A percentile compares a stretch with the other conserved stretches of the same genome.
phyloP scores from a whole-genome alignment of 495 filamentous ascomycete genomes.

The Hypoxylon subgilvum region DNA sequence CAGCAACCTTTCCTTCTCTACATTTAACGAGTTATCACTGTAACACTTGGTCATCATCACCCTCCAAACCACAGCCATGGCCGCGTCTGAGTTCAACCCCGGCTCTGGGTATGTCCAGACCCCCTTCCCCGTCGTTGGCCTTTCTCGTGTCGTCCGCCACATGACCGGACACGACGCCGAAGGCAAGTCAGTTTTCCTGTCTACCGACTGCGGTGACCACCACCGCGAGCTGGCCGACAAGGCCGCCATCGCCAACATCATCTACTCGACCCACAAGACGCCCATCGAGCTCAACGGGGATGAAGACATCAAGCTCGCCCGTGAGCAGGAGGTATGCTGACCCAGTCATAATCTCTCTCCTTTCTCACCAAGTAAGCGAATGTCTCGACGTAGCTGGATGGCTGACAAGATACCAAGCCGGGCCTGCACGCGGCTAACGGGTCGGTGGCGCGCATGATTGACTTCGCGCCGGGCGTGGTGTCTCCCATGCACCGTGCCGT shows the following conservation, averaged over 20 bases:
- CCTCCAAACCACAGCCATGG: no score
- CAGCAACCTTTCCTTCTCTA: no score
- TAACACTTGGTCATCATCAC: no score
- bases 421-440: slow-evolving; percentile 36
- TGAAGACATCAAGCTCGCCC: slow-evolving; percentile 45
- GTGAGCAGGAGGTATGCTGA: slow-evolving; percentile 25
- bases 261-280: slow-evolving; percentile 60
- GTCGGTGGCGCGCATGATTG: slow-evolving; percentile 62
- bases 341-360: neutral
- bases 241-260: slow-evolving; percentile 39
- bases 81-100: no score
- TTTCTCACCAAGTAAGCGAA: neutral
- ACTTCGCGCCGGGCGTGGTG: slow-evolving; percentile 59
- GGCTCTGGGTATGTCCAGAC: no score
- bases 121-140: slow-evolving; percentile 22
- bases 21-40: no score
- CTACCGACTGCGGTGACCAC: slow-evolving; percentile 15
- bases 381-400: no score
- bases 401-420: no score
- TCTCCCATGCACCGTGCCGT: slow-evolving; percentile 62
- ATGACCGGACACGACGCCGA: slow-evolving; percentile 50
- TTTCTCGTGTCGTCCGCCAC: slow-evolving; percentile 29
- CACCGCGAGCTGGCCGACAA: slow-evolving; percentile 33
- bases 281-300: slow-evolving; percentile 48
- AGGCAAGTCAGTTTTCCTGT: slow-evolving; percentile 45